Evolutionary conservation across 2,329 filamentous ascomycete species (phyloP).

Genomic region (Diaporthe sp.): DNA sequence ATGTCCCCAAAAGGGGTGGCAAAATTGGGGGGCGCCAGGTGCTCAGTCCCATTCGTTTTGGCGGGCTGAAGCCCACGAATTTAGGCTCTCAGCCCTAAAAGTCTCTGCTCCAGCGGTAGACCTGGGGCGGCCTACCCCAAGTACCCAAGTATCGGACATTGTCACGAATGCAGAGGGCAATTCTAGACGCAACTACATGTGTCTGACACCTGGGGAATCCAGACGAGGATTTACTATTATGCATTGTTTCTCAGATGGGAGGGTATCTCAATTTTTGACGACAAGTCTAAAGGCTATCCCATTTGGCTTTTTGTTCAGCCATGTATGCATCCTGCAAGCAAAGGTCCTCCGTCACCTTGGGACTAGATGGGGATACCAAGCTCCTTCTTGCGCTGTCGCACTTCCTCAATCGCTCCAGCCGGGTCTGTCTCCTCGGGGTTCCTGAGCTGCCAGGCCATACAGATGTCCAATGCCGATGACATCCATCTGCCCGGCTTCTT

Average conservation of each 20-base stretch:
- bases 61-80: background rate
- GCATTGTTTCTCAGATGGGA: background rate
- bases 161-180: background rate
- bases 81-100: constrained; percentile 1
- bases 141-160: background rate
- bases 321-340: background rate
- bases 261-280: constrained; percentile 15
- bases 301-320: background rate
- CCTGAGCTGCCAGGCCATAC: constrained; percentile 89
- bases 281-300: background rate
- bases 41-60: background rate
- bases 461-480: constrained; percentile 81
- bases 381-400: constrained; percentile 65
- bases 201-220: background rate
- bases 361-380: constrained; percentile 57
- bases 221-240: background rate
- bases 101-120: background rate
- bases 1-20: background rate
- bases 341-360: background rate
- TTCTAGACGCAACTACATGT: background rate
- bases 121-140: constrained; percentile 5
- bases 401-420: constrained; percentile 71
- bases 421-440: constrained; percentile 77
- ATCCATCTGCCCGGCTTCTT: constrained; percentile 88
- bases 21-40: background rate